Evolutionary conservation across 163 green algal species (phyloP).

Genomic region (Scenedesmus sp.): DNA sequence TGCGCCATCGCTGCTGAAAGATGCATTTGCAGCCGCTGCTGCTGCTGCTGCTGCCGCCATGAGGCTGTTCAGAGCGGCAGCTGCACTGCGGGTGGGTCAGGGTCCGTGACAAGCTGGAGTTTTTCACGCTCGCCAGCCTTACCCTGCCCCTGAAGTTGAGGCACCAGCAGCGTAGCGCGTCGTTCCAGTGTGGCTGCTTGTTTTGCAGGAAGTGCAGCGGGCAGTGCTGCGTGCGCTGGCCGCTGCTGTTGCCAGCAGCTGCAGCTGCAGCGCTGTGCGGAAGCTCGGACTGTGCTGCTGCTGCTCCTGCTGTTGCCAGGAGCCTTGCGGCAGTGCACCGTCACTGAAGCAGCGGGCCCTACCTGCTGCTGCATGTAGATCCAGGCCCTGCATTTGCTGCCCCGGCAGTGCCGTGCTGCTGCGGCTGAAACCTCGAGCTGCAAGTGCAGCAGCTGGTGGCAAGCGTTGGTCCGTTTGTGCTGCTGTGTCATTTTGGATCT

Average conservation of each 20-base stretch:
- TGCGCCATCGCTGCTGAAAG: neutral
- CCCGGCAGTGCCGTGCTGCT: neutral
- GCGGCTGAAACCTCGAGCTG: neutral
- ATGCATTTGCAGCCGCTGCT: neutral
- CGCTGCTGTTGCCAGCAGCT: slow-evolving; percentile 11
- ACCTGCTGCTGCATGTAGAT: slow-evolving; percentile 13
- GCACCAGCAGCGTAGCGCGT: slow-evolving; percentile 86
- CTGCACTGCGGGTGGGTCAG: neutral
- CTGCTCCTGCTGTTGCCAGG: slow-evolving; percentile 2
- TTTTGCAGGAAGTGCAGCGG: slow-evolving; percentile 72
- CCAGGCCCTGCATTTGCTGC: slow-evolving; percentile 15
- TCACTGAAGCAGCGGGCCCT: slow-evolving; percentile 6
- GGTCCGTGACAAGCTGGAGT: slow-evolving; percentile 80
- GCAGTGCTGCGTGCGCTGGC: neutral
- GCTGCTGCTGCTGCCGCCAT: slow-evolving; percentile 8
- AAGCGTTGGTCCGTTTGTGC: slow-evolving; percentile 1
- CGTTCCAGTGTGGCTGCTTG: slow-evolving; percentile 89
- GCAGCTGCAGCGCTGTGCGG: neutral
- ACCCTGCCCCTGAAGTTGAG: slow-evolving; percentile 89
- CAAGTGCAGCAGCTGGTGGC: neutral
- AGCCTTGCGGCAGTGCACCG: neutral
- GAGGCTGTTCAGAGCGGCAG: neutral
- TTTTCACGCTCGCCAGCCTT: slow-evolving; percentile 83
- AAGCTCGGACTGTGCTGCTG: neutral
- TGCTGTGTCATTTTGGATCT: neutral